Evolutionary conservation across 345 rosid species (phyloP).

Genomic region (Diplotaxis tenuifolia): DNA sequence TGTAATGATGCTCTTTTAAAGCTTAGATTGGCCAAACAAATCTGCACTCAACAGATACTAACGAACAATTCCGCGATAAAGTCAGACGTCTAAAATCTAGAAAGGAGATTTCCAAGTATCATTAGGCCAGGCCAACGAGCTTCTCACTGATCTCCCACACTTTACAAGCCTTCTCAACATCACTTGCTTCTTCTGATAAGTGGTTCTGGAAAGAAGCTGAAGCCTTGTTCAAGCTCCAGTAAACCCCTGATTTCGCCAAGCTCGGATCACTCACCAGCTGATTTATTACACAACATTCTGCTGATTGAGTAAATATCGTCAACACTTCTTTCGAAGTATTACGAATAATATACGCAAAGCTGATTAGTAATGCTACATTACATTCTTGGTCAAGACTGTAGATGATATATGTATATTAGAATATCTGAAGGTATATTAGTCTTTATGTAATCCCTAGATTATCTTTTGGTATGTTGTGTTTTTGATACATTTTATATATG

Average conservation of each 20-base stretch:
- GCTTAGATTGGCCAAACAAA: constrained; percentile 9
- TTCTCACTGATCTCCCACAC: constrained; percentile 97
- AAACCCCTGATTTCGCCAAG: constrained; percentile 89
- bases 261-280: constrained; percentile 95
- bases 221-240: constrained; percentile 98
- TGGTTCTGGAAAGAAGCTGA: constrained; percentile 93
- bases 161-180: constrained; percentile 76
- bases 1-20: not conserved
- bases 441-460: too few species aligned
- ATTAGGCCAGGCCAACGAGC: constrained; percentile 82
- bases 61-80: not conserved
- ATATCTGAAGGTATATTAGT: too few species aligned
- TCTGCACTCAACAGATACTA: constrained; percentile 33
- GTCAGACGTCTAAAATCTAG: constrained; percentile 1
- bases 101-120: not conserved
- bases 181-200: constrained; percentile 89
- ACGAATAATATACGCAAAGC: too few species aligned
- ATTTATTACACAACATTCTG: not conserved
- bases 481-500: too few species aligned
- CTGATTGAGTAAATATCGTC: constrained; percentile 24
- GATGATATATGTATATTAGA: too few species aligned
- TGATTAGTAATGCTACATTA: too few species aligned
- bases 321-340: too few species aligned
- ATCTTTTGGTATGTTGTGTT: too few species aligned
- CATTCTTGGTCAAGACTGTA: too few species aligned